Base-by-base conservation (phyloP, 2,329 filamentous ascomycete genomes). In the Alternaria metachromatica region DNA sequence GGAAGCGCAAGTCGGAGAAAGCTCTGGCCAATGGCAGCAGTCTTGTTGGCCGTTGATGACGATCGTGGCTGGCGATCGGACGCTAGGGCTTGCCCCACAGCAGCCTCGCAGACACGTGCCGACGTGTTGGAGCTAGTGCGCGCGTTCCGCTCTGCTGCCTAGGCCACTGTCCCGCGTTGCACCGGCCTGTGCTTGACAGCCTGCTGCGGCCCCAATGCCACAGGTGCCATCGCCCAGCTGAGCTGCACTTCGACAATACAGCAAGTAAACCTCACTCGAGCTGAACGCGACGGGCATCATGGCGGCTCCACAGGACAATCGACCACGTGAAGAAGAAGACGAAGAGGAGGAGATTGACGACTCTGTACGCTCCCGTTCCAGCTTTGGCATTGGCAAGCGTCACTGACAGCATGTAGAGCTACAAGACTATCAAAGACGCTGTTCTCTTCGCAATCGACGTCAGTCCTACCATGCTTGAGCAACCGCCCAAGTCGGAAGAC, bases 361-460 rank as follows among this genome's bases (percentile, higher is more conserved):
- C 71, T 84, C 84, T 48, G 88, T 90, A 80, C 71, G 83, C 8
- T 64, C 20, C 15, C 45, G 18, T 8, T 5, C 4, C 18, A 28
- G 5, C 3, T 23, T 5, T 41, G 13, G 26, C 13, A 43, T 30
- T n/a, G n/a, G 2, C 3, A 2, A 6, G 12, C 6, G 20, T 13
- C 28, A 46, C 71, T 78, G 50, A 78, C 59, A 23, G 3, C 18
- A 18, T 26, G 11, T 59, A 78, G 93, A 90, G 89, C 80, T 99
- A 96, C 84, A 96, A 94, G 83, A 87, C 91, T 1, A 90, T 94
- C 77, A 97, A 97, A 82, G 96, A 99, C 89, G 96, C 96, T n/a
- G 88, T 98, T n/a, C 86, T 99, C 23, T 95, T 99, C 78, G 95
- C 94, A 13, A 97, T 99, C 73, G 92, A 98, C 68, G 81, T 98